Conservation (phyloP, 192 early-diverging fungal genomes). For the Chytriomyces hyalinus region DNA sequence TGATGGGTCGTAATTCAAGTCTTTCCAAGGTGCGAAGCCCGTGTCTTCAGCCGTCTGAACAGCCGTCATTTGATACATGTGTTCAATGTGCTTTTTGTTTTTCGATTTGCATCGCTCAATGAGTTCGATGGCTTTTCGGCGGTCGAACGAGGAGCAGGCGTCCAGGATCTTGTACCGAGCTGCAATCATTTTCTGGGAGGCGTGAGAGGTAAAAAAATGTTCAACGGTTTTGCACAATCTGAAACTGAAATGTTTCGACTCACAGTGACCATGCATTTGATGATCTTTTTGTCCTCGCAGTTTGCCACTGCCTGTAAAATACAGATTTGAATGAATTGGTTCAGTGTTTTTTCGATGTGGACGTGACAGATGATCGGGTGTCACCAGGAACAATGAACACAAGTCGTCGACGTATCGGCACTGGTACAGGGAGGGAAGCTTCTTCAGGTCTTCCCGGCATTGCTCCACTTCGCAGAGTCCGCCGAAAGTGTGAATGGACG, state of each 20-base stretch:
- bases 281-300: neutral
- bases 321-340: neutral
- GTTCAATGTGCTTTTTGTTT: neutral
- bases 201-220: too few species aligned
- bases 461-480: conserved; percentile 18
- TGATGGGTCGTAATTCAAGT: too few species aligned
- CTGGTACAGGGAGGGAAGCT: neutral
- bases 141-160: neutral
- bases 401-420: conserved; percentile 1
- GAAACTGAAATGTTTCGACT: too few species aligned
- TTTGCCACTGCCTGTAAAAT: neutral
- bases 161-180: neutral
- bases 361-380: too few species aligned
- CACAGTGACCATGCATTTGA: neutral
- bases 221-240: too few species aligned
- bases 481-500: neutral
- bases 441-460: neutral
- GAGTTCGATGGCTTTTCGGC: neutral
- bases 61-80: neutral
- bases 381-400: conserved; percentile 6
- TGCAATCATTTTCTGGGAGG: neutral
- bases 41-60: neutral
- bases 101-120: conserved; percentile 1
- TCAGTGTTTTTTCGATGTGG: too few species aligned
- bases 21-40: neutral